Evolutionary conservation across 768 basidiomycete genomes (phyloP), one percentile per base, ranked within the genome.

Genomic region (Macrolepiota albuminosa): DNA sequence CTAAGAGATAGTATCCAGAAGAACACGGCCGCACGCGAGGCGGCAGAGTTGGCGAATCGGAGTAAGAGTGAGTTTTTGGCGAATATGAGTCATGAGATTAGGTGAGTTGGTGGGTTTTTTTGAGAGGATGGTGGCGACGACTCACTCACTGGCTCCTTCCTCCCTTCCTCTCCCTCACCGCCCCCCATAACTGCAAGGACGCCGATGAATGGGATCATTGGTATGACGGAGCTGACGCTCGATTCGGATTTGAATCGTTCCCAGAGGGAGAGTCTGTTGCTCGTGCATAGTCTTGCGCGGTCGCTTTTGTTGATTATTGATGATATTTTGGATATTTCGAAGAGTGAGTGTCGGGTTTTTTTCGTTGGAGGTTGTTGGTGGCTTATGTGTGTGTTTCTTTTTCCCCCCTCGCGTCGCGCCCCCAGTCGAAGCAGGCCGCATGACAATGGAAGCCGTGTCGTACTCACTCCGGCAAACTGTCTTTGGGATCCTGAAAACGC

Each of bases 181-280:
- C 21, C 21, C 21, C 21, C 21, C 21, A 21, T n/a, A n/a, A n/a
- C 21, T 21, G 21, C 4, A 45, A 94, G 96, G 71, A 98, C 97
- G 26, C 97, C 97, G 0, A 99, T 98, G 96, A 99, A 98, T 70
- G 96, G 97, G 69, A 99, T 99, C 72, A 98, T 99, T 65, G 96
- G 96, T n/a, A 95, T 99, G 95, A 99, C 96, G 29, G 95, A 96
- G 73, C 76, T 99, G 59, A 98, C 97, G 10, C 85, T 99, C 24
- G 97, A 99, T 69, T 94, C 91, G 47, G 97, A 99, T 71, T 75
- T 99, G 65, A 97, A 95, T 61, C 77, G 96, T 63, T 91, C 91
- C 42, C 97, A 98, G 73, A 79, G 96, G 61, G 97, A 98, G 78
- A 97, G 95, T 71, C 77, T 99, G 71, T 80, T 97, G 67, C 86